A percentile compares a stretch with the other conserved stretches of the same genome.
Conservation (phyloP, 371 early-diverging fungal species). For the Apophysomyces variabilis region DNA sequence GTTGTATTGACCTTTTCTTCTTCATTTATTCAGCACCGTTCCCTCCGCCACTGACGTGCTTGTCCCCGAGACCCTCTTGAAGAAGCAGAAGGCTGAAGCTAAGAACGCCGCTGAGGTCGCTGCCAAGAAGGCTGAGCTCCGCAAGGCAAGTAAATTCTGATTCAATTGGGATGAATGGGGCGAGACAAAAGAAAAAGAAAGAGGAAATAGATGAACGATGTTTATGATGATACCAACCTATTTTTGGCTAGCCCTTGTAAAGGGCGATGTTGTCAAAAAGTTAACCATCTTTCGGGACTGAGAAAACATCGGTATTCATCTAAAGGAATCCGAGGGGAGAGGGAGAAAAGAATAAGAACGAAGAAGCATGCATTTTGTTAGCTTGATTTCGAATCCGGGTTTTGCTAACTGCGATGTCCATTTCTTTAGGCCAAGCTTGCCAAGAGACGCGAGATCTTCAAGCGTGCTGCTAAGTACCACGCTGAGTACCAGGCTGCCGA, state of each 20-base stretch:
- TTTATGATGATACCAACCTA: conserved; percentile 21
- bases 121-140: conserved; percentile 49
- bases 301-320: conserved; percentile 22
- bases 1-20: not conserved
- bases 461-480: conserved; percentile 96
- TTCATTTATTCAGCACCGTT: conserved; percentile 30
- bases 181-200: not conserved
- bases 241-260: conserved; percentile 37
- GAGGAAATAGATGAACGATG: conserved; percentile 16
- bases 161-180: not conserved
- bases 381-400: not conserved
- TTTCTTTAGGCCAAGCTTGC: conserved; percentile 73
- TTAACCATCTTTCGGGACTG: conserved; percentile 83
- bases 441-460: conserved; percentile 95
- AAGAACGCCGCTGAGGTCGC: conserved; percentile 70
- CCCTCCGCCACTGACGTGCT: conserved; percentile 62
- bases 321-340: not conserved
- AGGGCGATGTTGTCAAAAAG: conserved; percentile 53
- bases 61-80: conserved; percentile 91
- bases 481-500: conserved; percentile 93
- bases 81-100: conserved; percentile 90
- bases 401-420: not conserved
- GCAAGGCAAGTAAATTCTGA: conserved; percentile 54
- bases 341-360: not conserved
- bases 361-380: not conserved